Percentiles rank a stretch among this genome's conserved stretches.
Evolutionary conservation across 2,329 filamentous ascomycete genomes (phyloP).

Genomic region (Hypoxylon sp.): DNA sequence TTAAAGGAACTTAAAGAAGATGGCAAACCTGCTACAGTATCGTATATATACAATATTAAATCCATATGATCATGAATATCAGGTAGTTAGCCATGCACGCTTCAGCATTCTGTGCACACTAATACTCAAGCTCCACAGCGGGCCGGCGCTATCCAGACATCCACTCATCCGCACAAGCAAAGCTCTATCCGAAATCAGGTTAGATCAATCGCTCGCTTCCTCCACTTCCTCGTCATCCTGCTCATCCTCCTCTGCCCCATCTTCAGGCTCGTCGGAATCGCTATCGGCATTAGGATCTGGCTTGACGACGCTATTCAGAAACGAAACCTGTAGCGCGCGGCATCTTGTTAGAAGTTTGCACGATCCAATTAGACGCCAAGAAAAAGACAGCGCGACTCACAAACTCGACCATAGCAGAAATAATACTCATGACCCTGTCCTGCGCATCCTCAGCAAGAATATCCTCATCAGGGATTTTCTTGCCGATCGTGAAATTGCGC

Average conservation of each 20-base stretch:
- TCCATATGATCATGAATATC: no score
- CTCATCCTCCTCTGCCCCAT: conserved; percentile 25
- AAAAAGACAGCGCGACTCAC: conserved; percentile 67
- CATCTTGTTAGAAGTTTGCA: no score
- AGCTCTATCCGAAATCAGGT: background rate
- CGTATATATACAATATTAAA: no score
- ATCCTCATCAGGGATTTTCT: conserved; percentile 70
- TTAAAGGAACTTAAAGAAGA: no score
- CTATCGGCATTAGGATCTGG: conserved; percentile 65
- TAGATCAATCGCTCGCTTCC: conserved; percentile 1
- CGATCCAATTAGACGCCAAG: no score
- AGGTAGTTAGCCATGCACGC: no score
- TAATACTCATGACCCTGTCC: conserved; percentile 69
- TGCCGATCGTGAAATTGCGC: conserved; percentile 78
- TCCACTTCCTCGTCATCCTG: conserved; percentile 6
- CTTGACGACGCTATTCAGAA: conserved; percentile 77
- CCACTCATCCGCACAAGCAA: background rate
- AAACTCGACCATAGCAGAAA: conserved; percentile 78
- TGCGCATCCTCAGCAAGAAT: conserved; percentile 70
- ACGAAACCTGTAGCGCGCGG: conserved; percentile 71
- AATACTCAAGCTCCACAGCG: no score
- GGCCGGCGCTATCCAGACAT: no score
- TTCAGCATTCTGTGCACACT: no score
- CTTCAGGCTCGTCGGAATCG: conserved; percentile 46
- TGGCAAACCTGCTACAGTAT: no score